Conservation (phyloP, 2,329 filamentous ascomycete genomes). For the Paracoccidioides brasiliensis region DNA sequence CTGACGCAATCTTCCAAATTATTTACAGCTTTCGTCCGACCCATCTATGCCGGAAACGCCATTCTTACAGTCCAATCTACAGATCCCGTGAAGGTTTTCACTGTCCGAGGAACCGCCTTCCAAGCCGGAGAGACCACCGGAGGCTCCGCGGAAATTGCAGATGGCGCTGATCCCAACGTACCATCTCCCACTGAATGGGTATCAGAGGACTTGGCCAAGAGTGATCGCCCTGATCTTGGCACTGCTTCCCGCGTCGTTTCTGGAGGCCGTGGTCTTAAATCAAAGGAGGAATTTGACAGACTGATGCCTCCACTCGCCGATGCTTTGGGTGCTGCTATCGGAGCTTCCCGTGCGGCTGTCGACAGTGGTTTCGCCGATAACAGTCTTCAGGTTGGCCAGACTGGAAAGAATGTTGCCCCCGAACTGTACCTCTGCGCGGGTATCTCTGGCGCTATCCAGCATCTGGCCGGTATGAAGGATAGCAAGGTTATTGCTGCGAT, state of each 20-base stretch:
- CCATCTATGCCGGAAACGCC: constrained; percentile 95
- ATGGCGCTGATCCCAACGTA: constrained; percentile 71
- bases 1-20: not conserved
- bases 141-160: constrained; percentile 63
- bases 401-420: constrained; percentile 94
- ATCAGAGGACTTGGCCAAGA: constrained; percentile 83
- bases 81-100: constrained; percentile 77
- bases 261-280: constrained; percentile 88
- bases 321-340: constrained; percentile 84
- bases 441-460: constrained; percentile 94
- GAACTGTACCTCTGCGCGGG: constrained; percentile 91
- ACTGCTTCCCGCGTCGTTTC: constrained; percentile 86
- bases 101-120: constrained; percentile 87
- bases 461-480: constrained; percentile 98
- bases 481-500: constrained; percentile 98
- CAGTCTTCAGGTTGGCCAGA: constrained; percentile 95
- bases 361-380: constrained; percentile 98
- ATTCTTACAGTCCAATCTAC: constrained; percentile 89
- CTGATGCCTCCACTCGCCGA: constrained; percentile 89
- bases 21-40: constrained; percentile 63
- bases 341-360: constrained; percentile 85
- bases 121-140: constrained; percentile 57
- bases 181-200: constrained; percentile 72
- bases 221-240: constrained; percentile 81
- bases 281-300: constrained; percentile 92